Evolutionary conservation across 495 filamentous ascomycete species (phyloP), one percentile per base, ranked within the genome.

Genomic region (Xylaria cubensis): DNA sequence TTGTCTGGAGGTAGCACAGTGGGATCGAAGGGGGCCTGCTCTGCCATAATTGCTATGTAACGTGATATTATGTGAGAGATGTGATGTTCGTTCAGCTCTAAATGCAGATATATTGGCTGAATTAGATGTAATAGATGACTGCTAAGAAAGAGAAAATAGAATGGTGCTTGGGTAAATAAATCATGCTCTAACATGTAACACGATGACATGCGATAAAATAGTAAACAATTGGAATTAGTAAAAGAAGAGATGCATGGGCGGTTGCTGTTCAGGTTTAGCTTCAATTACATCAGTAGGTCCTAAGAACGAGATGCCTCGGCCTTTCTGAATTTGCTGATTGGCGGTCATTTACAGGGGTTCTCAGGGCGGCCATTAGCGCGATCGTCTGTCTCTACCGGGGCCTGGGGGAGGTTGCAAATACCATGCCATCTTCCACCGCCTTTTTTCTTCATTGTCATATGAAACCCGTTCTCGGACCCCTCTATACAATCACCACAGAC

Each of bases 21-120:
- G 42, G 78, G 75, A 64, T 78, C 77, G 74, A 73, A 75, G 68
- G 76, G 69, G 19, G 67, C n/a, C 8, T 56, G 53, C 53, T 64
- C 36, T 44, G 69, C 56, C 71, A 68, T 21, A 5, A 29, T 50
- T 50, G 46, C 46, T 50, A n/a, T n/a, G 17, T n/a, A 39, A 66
- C 19, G 64, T 44, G 64, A 24, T 42, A 50, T 13, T 68, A 42
- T 58, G 19, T 58, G 29, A 32, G 6, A 61, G 19, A 17, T 61
- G 32, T 17, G 56, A 10, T 61, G 13, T 12, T 24, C 71, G 13
- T 9, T 24, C 71, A 68, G 44, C 64, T 21, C 7, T 24, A 63
- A 9, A 41, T 9, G 39, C 34, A 9, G 39, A 10, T 41, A 12
- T 10, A 36, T 5, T 36, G 34, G 34, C 4, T 36, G 34, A 36